Percentiles rank a stretch among this genome's conserved stretches.
These are phyloP conservation scores for Tephrocybe sp. DNA, from an alignment of 768 basidiomycete species.

Conservation along the genomic window DNA sequence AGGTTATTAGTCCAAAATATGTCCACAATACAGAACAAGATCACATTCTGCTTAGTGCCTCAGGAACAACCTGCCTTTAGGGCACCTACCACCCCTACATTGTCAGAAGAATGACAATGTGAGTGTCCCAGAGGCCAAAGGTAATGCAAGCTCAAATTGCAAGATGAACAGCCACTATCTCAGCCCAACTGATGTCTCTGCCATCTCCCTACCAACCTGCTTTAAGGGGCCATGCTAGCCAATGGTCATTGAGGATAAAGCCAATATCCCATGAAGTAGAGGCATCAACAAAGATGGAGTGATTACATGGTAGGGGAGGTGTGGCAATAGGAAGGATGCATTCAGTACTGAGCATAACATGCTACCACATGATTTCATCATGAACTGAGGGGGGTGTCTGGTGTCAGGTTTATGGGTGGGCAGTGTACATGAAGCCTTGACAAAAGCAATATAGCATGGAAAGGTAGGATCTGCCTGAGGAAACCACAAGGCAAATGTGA, in stretches of 20 bases:
- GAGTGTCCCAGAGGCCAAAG: slow-evolving; percentile 6
- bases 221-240: slow-evolving; percentile 20
- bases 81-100: slow-evolving; percentile 35
- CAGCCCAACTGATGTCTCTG: slow-evolving; percentile 26
- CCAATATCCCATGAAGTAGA: slow-evolving; percentile 26
- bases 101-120: slow-evolving; percentile 32
- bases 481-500: slow-evolving; percentile 32
- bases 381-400: slow-evolving; percentile 14
- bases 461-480: slow-evolving; percentile 27
- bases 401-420: slow-evolving; percentile 14
- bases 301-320: slow-evolving; percentile 15
- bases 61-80: slow-evolving; percentile 28
- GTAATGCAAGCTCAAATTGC: slow-evolving; percentile 14
- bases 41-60: slow-evolving; percentile 28
- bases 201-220: slow-evolving; percentile 14
- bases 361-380: slow-evolving; percentile 29
- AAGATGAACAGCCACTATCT: slow-evolving; percentile 25
- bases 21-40: slow-evolving; percentile 18
- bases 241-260: slow-evolving; percentile 11
- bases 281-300: slow-evolving; percentile 33
- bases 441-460: slow-evolving; percentile 27
- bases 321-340: background rate
- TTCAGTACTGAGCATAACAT: background rate
- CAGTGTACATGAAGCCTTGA: slow-evolving; percentile 19
- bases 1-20: background rate